Conservation (phyloP, 805 yeast species). For the Blastobotrys mokoenaii region DNA sequence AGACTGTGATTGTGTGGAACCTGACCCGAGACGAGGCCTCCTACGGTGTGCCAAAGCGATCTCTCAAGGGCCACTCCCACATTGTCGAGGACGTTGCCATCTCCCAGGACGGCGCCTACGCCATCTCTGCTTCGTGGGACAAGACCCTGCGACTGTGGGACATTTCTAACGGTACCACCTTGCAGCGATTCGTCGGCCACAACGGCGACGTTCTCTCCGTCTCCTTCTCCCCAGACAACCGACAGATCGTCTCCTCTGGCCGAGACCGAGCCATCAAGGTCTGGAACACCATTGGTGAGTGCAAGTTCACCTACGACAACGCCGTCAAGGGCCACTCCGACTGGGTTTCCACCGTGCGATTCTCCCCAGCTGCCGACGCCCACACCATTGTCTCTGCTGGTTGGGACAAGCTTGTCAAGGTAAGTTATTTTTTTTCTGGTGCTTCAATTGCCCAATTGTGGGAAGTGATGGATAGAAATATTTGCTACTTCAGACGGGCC, state of each 20-base stretch:
- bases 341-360: slow-evolving; percentile 98
- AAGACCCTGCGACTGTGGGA: slow-evolving; percentile 99
- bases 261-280: slow-evolving; percentile 98
- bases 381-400: slow-evolving; percentile 91
- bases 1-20: slow-evolving; percentile 97
- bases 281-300: slow-evolving; percentile 98
- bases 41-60: slow-evolving; percentile 97
- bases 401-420: slow-evolving; percentile 98
- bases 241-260: slow-evolving; percentile 97
- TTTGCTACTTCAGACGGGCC: slow-evolving; percentile 96
- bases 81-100: slow-evolving; percentile 96
- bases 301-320: slow-evolving; percentile 73
- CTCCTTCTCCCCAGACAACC: slow-evolving; percentile 90
- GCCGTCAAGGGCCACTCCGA: slow-evolving; percentile 76
- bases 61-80: slow-evolving; percentile 98
- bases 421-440: slow-evolving; percentile 45
- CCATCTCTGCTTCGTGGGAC: slow-evolving; percentile 99
- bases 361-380: slow-evolving; percentile 68
- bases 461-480: slow-evolving; percentile 69
- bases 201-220: slow-evolving; percentile 94
- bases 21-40: slow-evolving; percentile 92
- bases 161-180: slow-evolving; percentile 85
- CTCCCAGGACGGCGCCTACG: slow-evolving; percentile 96
- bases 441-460: slow-evolving; percentile 20
- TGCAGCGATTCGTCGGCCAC: slow-evolving; percentile 97